Conservation (phyloP, 805 yeast genomes). For the Ogataea wickerhamii region DNA sequence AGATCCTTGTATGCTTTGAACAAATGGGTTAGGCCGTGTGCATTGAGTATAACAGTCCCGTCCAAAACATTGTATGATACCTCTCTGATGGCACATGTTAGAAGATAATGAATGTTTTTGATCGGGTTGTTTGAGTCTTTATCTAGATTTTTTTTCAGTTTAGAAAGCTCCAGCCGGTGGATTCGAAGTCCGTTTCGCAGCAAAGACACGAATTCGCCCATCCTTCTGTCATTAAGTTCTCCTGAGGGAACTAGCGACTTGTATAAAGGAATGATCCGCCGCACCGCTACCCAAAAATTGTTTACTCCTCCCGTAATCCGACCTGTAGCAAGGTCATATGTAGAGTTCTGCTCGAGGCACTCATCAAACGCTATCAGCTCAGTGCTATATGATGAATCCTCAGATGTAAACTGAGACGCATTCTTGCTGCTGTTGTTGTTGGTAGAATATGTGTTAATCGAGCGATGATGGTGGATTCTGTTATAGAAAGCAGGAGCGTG, state of each 20-base stretch:
- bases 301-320: constrained; percentile 38
- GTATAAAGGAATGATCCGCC: constrained; percentile 48
- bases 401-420: constrained; percentile 10
- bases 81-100: constrained; percentile 48
- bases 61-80: constrained; percentile 49
- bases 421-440: constrained; percentile 9
- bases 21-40: constrained; percentile 54
- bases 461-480: constrained; percentile 8
- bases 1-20: constrained; percentile 59
- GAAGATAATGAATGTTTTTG: constrained; percentile 48
- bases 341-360: constrained; percentile 36
- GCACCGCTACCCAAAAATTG: constrained; percentile 51
- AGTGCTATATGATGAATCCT: constrained; percentile 40
- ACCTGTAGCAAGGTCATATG: constrained; percentile 37
- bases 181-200: constrained; percentile 55
- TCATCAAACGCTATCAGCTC: constrained; percentile 51
- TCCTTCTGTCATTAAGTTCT: constrained; percentile 44
- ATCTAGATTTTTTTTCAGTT: constrained; percentile 56
- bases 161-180: constrained; percentile 50
- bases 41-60: constrained; percentile 41
- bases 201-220: constrained; percentile 47
- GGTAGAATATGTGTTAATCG: constrained; percentile 7
- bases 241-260: constrained; percentile 44
- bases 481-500: background rate
- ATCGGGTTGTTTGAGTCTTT: constrained; percentile 55